Base-by-base conservation (phyloP, 441 rosid genomes). In the Adansonia gregorii region DNA sequence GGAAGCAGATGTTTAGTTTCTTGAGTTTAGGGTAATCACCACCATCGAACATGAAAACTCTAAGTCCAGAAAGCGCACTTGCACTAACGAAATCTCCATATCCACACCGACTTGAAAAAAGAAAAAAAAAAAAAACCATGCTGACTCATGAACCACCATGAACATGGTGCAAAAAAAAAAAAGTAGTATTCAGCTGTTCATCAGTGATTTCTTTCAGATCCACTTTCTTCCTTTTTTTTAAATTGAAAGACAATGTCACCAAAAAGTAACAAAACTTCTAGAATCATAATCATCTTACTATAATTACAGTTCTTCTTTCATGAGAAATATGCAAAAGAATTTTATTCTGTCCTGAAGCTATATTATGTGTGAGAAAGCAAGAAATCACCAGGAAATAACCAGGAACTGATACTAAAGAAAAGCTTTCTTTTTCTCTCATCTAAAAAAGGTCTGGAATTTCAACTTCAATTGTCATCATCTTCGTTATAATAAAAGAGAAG, bases 71-170 rank as follows among this genome's bases (percentile, higher is more conserved):
- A 20, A 3, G 35, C 35, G 15, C 64, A 59, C 35, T 20, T 3
- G 14, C 12, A 20, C 63, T 58, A 20, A 20, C 63, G 6, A 20
- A 20, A 20, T 20, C 63, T 58, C 31, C 63, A 58, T 58, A 58
- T 58, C 14, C 9, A 20, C 10, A 20, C 3, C 3, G 64, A n/a
- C 35, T 59, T 20, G 15, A 58, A 20, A 59, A 7, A 58, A n/a
- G n/a, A n/a, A n/a, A n/a, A n/a, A 24, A 31, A 31, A 35, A 35
- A 35, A 35, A 35, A 20, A 31, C 10, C 35, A 20, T 20, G 64
- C 35, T 59, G 64, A 59, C 64, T 20, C 15, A 59, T 20, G 64
- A 22, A 59, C 15, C 64, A 59, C 64, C 64, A 22, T 59, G 64
- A 59, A 59, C 4, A 59, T 59, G 64, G 22, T 3, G 6, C 64